Conservation (phyloP, 495 filamentous ascomycete species). For the Chaetomium tenue region DNA sequence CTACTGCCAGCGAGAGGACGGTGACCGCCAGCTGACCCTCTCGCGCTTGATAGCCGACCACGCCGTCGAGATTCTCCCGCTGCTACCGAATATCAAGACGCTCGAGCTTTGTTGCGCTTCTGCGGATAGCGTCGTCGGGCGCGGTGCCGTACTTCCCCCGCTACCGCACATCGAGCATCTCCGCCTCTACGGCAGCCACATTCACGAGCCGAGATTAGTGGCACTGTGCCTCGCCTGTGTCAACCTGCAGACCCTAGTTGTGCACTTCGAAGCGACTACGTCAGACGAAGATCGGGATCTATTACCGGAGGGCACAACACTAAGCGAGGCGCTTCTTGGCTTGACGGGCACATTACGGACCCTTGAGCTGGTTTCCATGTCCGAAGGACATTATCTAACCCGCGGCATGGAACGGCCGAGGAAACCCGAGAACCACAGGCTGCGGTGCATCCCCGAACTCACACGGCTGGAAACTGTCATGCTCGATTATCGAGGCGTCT, state of each 20-base stretch:
- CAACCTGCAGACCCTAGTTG: conserved; percentile 34
- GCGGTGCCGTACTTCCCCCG: conserved; percentile 24
- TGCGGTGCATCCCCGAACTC: conserved; percentile 35
- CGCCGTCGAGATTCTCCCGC: conserved; percentile 24
- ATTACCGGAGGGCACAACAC: conserved; percentile 35
- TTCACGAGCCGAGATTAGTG: conserved; percentile 34
- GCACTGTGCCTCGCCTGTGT: conserved; percentile 32
- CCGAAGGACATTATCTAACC: conserved; percentile 37
- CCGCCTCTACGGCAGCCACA: conserved; percentile 37
- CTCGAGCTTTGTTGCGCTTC: conserved; percentile 37
- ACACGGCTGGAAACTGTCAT: conserved; percentile 29
- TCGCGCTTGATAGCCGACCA: conserved; percentile 33
- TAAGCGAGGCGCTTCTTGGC: conserved; percentile 31
- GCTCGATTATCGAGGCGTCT: conserved; percentile 38
- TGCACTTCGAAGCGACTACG: conserved; percentile 35
- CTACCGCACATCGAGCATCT: conserved; percentile 35
- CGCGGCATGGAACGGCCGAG: conserved; percentile 35
- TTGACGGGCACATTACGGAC: conserved; percentile 28
- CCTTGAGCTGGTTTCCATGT: conserved; percentile 33
- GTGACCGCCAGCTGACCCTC: conserved; percentile 27
- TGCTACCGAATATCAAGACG: conserved; percentile 31
- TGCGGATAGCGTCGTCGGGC: conserved; percentile 23
- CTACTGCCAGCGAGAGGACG: conserved; percentile 37
- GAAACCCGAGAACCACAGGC: conserved; percentile 39
- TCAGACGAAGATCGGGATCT: conserved; percentile 34